Percentiles rank a stretch among this genome's conserved stretches.
Conservation (phyloP, 345 rosid genomes). For the Bretschneidera sinensis region DNA sequence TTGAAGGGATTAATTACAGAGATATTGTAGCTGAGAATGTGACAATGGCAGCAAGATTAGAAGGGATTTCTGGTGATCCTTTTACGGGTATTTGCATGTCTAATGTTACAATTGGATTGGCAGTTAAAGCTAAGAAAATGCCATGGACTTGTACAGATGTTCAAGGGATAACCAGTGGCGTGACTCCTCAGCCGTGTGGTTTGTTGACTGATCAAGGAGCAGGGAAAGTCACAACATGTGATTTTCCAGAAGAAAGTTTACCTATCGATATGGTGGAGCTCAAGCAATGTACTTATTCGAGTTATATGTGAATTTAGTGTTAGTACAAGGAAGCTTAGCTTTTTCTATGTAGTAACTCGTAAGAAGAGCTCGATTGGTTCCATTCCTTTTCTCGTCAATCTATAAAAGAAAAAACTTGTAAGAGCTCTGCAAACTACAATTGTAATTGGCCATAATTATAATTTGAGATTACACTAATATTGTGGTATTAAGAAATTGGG, state of each 20-base stretch:
- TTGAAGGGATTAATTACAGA: constrained; percentile 42
- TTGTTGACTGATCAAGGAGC: no score
- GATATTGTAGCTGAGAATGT: constrained; percentile 53
- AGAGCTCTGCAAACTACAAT: no score
- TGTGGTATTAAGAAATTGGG: no score
- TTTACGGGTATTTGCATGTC: constrained; percentile 40
- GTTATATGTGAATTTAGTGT: constrained; percentile 23
- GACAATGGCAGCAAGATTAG: constrained; percentile 39
- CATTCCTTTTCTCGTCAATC: no score
- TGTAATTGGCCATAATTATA: no score
- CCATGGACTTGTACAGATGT: no score
- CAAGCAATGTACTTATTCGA: constrained; percentile 46
- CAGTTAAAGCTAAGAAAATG: constrained; percentile 31
- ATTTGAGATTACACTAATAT: no score
- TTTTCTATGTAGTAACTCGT: no score
- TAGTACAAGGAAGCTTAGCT: no score
- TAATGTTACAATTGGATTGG: constrained; percentile 42
- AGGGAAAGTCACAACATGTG: constrained; percentile 44
- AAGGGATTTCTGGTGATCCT: constrained; percentile 46
- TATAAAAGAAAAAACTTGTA: no score
- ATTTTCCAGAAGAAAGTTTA: constrained; percentile 49
- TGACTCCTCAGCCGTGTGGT: constrained; percentile 46
- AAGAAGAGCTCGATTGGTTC: no score
- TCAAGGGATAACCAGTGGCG: constrained; percentile 40
- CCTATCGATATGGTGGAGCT: constrained; percentile 64